These are phyloP conservation scores for Diaporthe citriasiana DNA, from an alignment of 2,329 filamentous ascomycete species.

Conservation along the genomic window DNA sequence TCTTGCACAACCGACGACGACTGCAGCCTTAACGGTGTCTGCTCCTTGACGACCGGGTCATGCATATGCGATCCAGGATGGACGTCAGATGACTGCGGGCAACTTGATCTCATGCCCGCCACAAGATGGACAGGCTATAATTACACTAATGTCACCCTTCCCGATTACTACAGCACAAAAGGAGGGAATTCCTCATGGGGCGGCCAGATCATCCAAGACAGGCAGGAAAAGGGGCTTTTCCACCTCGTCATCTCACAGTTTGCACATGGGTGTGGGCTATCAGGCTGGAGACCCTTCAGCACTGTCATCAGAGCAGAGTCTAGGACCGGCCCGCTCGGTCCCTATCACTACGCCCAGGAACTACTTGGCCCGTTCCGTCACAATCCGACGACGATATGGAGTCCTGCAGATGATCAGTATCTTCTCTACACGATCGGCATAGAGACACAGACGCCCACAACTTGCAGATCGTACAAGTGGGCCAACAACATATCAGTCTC, in stretches of 20 bases:
- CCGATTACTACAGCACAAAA: slow-evolving; percentile 47
- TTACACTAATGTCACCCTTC: slow-evolving; percentile 44
- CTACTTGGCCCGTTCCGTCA: slow-evolving; percentile 1
- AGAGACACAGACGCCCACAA: not conserved
- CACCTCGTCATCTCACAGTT: slow-evolving; percentile 24
- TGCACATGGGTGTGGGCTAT: not conserved
- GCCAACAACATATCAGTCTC: slow-evolving; percentile 45
- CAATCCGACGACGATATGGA: slow-evolving; percentile 15
- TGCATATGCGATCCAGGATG: slow-evolving; percentile 16
- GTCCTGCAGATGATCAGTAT: slow-evolving; percentile 19
- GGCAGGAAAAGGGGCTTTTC: slow-evolving; percentile 10
- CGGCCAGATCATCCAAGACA: slow-evolving; percentile 27
- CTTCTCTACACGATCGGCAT: slow-evolving; percentile 27
- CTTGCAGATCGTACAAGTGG: slow-evolving; percentile 48
- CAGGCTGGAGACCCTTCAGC: slow-evolving; percentile 17
- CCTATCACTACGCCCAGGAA: slow-evolving; percentile 10
- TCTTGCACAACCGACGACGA: slow-evolving; percentile 8
- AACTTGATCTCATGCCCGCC: slow-evolving; percentile 14
- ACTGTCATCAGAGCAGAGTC: slow-evolving; percentile 15
- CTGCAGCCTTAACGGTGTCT: slow-evolving; percentile 15
- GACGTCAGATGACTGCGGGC: slow-evolving; percentile 3
- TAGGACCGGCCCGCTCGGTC: slow-evolving; percentile 2
- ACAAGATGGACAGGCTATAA: slow-evolving; percentile 29
- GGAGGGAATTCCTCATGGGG: slow-evolving; percentile 40
- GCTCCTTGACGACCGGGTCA: not conserved